Evolutionary conservation across 2,329 filamentous ascomycete genomes (phyloP), one percentile per base, ranked within the genome.

Genomic region (Hypoxylon sp.): DNA sequence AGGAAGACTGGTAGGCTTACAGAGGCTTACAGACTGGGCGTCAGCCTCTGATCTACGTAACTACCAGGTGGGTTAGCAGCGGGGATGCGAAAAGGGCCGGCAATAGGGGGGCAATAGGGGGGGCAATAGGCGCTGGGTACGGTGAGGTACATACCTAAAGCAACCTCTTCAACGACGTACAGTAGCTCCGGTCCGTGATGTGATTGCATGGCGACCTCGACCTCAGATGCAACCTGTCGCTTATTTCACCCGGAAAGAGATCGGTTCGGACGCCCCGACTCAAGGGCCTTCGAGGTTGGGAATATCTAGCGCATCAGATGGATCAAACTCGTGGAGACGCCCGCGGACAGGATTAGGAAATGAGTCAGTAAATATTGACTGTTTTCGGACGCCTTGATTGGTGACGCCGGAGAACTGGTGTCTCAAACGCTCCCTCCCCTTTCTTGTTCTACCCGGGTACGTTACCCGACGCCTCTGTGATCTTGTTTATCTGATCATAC

Each of bases 381-480:
- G 24, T 26, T 31, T 37, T 38, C 31, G 21, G 33, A 40, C 48
- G 18, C 26, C 42, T 55, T 56, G 54, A 63, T 63, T 55, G 50
- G 48, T n/a, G 55, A 48, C 54, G 29, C 33, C 33, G 49, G 53
- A 38, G 18, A 48, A 48, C 38, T 40, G 37, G 37, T 40, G 38
- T 48, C 24, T 37, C 18, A 24, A 45, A 33, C 54, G 50, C 45
- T 40, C 49, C 53, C 48, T 27, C 24, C 45, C 29, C 27, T 23
- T 27, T 24, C 48, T 49, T 48, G 43, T 31, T 43, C 29, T 41
- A 46, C 42, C 49, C 55, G 52, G 56, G 55, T 60, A 57, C 56
- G 47, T 49, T 61, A 63, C 57, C 62, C 63, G 58, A 38, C 49
- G 31, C n/a, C 11, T n/a, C 35, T 58, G 62, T n/a, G 58, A 17